Conservation (phyloP, 2,329 filamentous ascomycete species). For the Pseudogymnoascus sp. region DNA sequence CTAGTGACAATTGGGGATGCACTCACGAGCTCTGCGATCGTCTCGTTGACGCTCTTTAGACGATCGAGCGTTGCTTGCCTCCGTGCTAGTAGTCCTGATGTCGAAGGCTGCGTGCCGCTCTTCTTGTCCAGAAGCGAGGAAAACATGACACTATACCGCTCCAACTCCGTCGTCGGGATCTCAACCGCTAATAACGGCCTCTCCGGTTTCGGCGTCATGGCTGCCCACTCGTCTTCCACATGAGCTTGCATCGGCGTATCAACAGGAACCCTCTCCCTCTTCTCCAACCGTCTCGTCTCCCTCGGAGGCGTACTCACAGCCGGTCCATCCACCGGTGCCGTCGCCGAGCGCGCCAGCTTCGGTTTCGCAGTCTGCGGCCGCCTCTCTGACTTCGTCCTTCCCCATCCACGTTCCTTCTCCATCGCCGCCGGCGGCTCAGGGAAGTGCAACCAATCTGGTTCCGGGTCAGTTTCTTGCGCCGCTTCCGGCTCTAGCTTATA, state of each 20-base stretch:
- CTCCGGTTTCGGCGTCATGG: constrained; percentile 3
- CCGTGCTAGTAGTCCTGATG: constrained; percentile 40
- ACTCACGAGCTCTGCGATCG: constrained; percentile 31
- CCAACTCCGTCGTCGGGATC: constrained; percentile 73
- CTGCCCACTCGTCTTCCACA: constrained; percentile 16
- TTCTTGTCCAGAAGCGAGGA: constrained; percentile 54
- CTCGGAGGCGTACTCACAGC: no score
- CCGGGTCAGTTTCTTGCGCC: constrained; percentile 11
- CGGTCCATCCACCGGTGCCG: background rate
- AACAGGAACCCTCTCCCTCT: constrained; percentile 22
- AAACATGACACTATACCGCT: constrained; percentile 94
- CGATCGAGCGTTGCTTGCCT: constrained; percentile 52
- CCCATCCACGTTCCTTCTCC: constrained; percentile 15
- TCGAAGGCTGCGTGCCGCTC: constrained; percentile 16
- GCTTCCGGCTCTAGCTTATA: constrained; percentile 26
- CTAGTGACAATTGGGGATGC: constrained; percentile 14
- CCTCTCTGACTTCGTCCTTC: constrained; percentile 15
- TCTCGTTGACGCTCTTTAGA: constrained; percentile 46
- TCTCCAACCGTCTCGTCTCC: background rate
- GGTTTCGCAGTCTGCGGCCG: constrained; percentile 19
- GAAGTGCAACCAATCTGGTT: constrained; percentile 10
- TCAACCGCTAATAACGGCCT: constrained; percentile 56
- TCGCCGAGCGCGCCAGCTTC: constrained; percentile 22
- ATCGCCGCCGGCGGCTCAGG: constrained; percentile 11
- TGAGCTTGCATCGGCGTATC: constrained; percentile 17